Conservation (phyloP, 2,329 filamentous ascomycete species). For the Cladophialophora exuberans region DNA sequence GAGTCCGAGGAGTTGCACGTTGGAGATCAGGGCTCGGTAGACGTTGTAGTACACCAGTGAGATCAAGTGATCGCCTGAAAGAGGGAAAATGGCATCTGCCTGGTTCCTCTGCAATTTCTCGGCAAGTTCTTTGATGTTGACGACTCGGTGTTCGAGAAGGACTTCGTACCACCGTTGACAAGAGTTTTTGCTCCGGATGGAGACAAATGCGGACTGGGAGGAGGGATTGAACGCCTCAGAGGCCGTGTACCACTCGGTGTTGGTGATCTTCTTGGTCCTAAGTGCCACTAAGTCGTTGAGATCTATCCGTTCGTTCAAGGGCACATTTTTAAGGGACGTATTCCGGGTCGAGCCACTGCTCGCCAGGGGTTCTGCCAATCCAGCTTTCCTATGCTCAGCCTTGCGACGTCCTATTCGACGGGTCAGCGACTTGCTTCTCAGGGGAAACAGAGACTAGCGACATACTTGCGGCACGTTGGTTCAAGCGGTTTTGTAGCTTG, state of each 20-base stretch:
- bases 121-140: constrained; percentile 14
- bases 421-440: constrained; percentile 20
- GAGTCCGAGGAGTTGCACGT: constrained; percentile 37
- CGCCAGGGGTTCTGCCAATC: background rate
- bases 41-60: constrained; percentile 41
- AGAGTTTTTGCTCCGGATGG: constrained; percentile 19
- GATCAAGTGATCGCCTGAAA: constrained; percentile 39
- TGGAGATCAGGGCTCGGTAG: constrained; percentile 39
- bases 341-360: constrained; percentile 1
- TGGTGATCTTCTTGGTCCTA: background rate
- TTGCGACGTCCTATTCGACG: constrained; percentile 27
- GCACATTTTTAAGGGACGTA: background rate
- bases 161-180: constrained; percentile 23
- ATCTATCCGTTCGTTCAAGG: constrained; percentile 8
- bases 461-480: constrained; percentile 44
- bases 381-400: constrained; percentile 18
- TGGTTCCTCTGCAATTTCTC: constrained; percentile 4
- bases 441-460: background rate
- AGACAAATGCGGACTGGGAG: constrained; percentile 17
- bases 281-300: constrained; percentile 14
- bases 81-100: constrained; percentile 25
- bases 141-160: constrained; percentile 14
- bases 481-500: constrained; percentile 50
- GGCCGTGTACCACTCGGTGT: constrained; percentile 9
- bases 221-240: background rate